phyloP scores from a whole-genome alignment of 805 yeast species.

The Hanseniaspora occidentalis region DNA sequence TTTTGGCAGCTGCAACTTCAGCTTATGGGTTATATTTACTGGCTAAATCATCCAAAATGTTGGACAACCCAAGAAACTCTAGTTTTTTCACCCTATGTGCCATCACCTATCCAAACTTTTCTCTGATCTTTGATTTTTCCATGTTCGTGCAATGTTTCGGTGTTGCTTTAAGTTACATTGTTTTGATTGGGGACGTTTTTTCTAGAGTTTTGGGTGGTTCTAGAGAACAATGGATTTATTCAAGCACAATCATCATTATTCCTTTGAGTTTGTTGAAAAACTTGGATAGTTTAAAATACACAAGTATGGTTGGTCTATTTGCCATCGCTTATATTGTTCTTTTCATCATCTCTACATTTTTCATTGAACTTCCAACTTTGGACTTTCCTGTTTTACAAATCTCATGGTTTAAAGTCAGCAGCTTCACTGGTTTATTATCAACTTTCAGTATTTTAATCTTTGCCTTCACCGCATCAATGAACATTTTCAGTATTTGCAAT shows the following conservation, averaged over 20 bases:
- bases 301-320: constrained; percentile 55
- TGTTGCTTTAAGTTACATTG: constrained; percentile 57
- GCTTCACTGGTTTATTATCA: constrained; percentile 35
- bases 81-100: constrained; percentile 62
- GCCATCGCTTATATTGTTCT: constrained; percentile 53
- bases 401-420: constrained; percentile 28
- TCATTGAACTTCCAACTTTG: constrained; percentile 18
- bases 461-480: constrained; percentile 76
- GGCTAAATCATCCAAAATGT: constrained; percentile 42
- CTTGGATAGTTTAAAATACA: constrained; percentile 56
- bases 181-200: constrained; percentile 65
- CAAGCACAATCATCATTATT: constrained; percentile 38
- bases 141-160: constrained; percentile 74
- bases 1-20: constrained; percentile 53
- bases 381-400: constrained; percentile 17
- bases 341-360: constrained; percentile 39
- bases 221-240: constrained; percentile 31
- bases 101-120: constrained; percentile 57
- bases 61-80: constrained; percentile 43
- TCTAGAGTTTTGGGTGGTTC: constrained; percentile 45
- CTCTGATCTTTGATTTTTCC: constrained; percentile 61
- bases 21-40: constrained; percentile 52
- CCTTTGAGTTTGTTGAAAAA: constrained; percentile 53
- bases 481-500: constrained; percentile 63
- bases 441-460: constrained; percentile 66